Conservation (phyloP, 1,284 basidiomycete species). For the Boletellus sp. region DNA sequence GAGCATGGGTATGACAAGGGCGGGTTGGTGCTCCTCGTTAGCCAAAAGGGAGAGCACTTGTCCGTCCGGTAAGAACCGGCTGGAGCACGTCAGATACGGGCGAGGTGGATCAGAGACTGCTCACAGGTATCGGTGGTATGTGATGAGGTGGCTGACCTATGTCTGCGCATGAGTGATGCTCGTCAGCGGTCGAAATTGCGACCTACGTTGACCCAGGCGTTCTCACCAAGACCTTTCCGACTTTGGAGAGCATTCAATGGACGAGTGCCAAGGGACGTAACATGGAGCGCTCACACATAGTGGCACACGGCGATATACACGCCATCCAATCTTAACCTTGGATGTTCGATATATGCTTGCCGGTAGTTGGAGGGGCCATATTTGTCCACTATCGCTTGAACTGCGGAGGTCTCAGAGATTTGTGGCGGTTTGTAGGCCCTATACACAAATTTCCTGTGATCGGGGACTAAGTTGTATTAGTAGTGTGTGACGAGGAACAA, state of each 20-base stretch:
- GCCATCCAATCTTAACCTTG: conserved; percentile 79
- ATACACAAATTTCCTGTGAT: conserved; percentile 49
- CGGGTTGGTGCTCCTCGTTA: conserved; percentile 75
- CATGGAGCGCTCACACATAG: conserved; percentile 53
- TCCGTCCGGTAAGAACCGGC: conserved; percentile 88
- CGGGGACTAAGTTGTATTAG: not conserved
- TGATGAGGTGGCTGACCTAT: conserved; percentile 69
- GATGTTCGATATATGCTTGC: conserved; percentile 75
- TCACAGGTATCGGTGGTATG: conserved; percentile 82
- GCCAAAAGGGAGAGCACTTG: conserved; percentile 82
- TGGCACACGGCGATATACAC: conserved; percentile 90
- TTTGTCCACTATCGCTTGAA: conserved; percentile 47
- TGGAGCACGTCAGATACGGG: conserved; percentile 25
- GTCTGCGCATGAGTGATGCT: conserved; percentile 3
- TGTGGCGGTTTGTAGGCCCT: conserved; percentile 72
- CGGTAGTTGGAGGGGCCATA: conserved; percentile 69
- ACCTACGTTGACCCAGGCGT: conserved; percentile 79
- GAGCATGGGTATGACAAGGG: conserved; percentile 73
- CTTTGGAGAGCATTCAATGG: conserved; percentile 36
- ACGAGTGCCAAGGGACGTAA: not conserved
- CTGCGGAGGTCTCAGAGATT: conserved; percentile 45
- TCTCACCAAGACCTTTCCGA: conserved; percentile 75
- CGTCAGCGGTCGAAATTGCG: not conserved
- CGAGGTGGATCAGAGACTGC: conserved; percentile 22
- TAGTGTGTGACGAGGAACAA: not conserved